These are phyloP conservation scores for Penicillium maclennaniae DNA, from an alignment of 495 filamentous ascomycete species.

Conservation along the genomic window DNA sequence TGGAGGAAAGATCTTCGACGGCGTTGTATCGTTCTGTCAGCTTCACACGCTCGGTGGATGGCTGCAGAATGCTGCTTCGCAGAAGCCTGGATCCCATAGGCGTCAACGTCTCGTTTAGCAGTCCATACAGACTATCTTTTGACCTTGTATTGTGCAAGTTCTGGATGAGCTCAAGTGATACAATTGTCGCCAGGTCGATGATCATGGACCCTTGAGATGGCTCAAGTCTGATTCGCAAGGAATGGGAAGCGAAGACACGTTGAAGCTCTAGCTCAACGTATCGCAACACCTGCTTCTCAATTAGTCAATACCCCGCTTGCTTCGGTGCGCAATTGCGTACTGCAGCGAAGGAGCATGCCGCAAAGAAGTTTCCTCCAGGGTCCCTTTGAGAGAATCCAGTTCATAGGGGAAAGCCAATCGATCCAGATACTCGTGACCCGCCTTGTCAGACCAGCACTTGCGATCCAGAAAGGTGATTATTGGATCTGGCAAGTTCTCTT, in stretches of 20 bases:
- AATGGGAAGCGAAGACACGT: constrained; percentile 67
- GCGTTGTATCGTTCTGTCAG: constrained; percentile 72
- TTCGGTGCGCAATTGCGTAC: constrained; percentile 43
- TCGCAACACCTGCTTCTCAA: constrained; percentile 60
- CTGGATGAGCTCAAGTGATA: constrained; percentile 83
- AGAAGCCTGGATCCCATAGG: constrained; percentile 84
- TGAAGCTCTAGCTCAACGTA: constrained; percentile 68
- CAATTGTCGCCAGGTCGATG: constrained; percentile 82
- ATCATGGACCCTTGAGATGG: constrained; percentile 93
- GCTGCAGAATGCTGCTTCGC: constrained; percentile 80
- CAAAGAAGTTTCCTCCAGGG: constrained; percentile 85
- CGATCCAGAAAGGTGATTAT: constrained; percentile 67
- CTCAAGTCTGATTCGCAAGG: constrained; percentile 79
- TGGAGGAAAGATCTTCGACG: constrained; percentile 74
- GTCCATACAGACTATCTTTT: constrained; percentile 73
- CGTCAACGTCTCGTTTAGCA: constrained; percentile 80
- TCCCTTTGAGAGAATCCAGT: constrained; percentile 70
- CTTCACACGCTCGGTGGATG: constrained; percentile 66
- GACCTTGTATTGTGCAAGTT: constrained; percentile 74
- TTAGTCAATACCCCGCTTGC: neutral
- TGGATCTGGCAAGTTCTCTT: constrained; percentile 56
- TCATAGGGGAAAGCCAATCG: constrained; percentile 73
- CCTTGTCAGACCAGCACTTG: constrained; percentile 82
- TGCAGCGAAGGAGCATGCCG: constrained; percentile 83
- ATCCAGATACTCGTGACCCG: constrained; percentile 75